Evolutionary conservation across 1,284 basidiomycete genomes (phyloP), one percentile per base, ranked within the genome.

Genomic region (Sporisorium graminicola): DNA sequence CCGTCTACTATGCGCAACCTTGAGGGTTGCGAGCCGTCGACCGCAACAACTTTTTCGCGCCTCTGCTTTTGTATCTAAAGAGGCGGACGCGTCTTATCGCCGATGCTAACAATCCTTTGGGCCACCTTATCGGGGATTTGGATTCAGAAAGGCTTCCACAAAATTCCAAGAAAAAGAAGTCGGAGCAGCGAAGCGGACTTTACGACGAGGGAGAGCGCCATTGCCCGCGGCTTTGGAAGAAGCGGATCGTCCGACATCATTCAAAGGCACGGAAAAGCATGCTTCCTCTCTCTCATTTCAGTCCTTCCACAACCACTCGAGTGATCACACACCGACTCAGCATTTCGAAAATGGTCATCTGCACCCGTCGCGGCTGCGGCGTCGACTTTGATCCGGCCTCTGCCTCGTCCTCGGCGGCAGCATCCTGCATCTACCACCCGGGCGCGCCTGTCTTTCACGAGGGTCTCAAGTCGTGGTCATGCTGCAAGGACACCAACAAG

Each of bases 401-500:
- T 5, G 29, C 62, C 8, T 49, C 64, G 10, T 46, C 70, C 6
- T 33, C 63, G 2, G 16, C 43, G 7, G 22, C 44, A 18, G 68
- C 56, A 16, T 68, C 63, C 0, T 85, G 84, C 65, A 58, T 29
- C n/a, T 76, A 79, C 68, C 84, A 85, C 54, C 82, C 84, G 1
- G 84, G 84, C 53, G 74, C 79, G 9, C 83, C 84, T 26, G 77
- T 85, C 42, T 85, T 85, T 61, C 84, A 85, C 72, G 84, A 85
- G 58, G 83, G 83, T 18, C 78, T 78, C 47, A 85, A 85, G 63
- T 83, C 82, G 1, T 85, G 84, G 84, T 85, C 84, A 2, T 85
- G 84, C 75, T 85, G 84, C 79, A 74, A 82, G 35, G 74, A 82
- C 9, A 73, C 67, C 22, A 82, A 85, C 79, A 85, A 85, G 71